phyloP scores from a whole-genome alignment of 2,329 filamentous ascomycete genomes.

The Drechslera avenae region DNA sequence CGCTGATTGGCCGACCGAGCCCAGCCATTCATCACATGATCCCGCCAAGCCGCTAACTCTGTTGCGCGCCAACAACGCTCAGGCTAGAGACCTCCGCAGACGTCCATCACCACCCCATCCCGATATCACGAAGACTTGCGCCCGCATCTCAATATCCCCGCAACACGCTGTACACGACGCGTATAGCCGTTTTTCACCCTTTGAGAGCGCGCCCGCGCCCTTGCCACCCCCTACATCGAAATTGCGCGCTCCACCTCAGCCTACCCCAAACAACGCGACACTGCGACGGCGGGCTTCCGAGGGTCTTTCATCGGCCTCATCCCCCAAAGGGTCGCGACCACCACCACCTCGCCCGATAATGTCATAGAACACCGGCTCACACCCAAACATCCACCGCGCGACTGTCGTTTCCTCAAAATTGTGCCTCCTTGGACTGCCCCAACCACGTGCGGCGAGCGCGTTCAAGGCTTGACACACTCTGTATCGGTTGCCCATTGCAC shows the following conservation, averaged over 20 bases:
- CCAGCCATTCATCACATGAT: constrained; percentile 22
- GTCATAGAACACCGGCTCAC: constrained; percentile 38
- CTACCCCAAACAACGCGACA: constrained; percentile 37
- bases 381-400: constrained; percentile 28
- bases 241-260: constrained; percentile 38
- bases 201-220: constrained; percentile 37
- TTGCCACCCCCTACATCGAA: constrained; percentile 30
- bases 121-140: constrained; percentile 38
- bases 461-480: constrained; percentile 15
- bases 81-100: constrained; percentile 19
- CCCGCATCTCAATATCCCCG: constrained; percentile 44
- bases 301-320: constrained; percentile 40
- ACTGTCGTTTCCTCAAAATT: constrained; percentile 32
- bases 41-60: constrained; percentile 20
- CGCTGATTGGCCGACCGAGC: constrained; percentile 12
- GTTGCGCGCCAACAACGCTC: constrained; percentile 17
- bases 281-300: constrained; percentile 37
- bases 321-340: constrained; percentile 29
- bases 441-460: constrained; percentile 27
- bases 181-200: constrained; percentile 31
- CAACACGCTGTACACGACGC: constrained; percentile 46
- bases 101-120: constrained; percentile 37
- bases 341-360: constrained; percentile 43
- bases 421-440: constrained; percentile 27
- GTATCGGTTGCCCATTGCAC: constrained; percentile 23